Percentiles rank a stretch among this genome's conserved stretches.
These are phyloP conservation scores for Yarrowia yakushimensis DNA, from an alignment of 805 yeast genomes.

Conservation along the genomic window DNA sequence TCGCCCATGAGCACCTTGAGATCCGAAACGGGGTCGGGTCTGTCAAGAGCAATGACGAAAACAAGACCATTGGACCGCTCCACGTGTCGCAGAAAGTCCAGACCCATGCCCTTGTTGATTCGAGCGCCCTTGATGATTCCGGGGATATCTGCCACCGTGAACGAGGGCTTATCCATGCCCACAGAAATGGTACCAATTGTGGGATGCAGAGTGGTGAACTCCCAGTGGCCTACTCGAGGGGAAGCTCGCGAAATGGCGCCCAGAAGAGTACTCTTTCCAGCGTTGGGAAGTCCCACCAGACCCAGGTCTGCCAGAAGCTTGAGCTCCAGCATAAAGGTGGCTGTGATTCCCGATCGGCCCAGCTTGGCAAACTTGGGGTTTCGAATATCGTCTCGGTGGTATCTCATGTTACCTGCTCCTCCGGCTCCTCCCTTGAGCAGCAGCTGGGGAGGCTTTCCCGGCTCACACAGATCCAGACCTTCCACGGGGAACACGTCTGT, in stretches of 20 bases:
- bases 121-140: constrained; percentile 88
- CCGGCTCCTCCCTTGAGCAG: constrained; percentile 84
- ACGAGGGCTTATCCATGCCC: constrained; percentile 51
- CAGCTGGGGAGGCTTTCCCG: constrained; percentile 58
- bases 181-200: constrained; percentile 80
- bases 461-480: constrained; percentile 70
- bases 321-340: constrained; percentile 72
- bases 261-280: constrained; percentile 88
- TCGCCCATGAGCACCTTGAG: constrained; percentile 62
- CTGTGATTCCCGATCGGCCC: constrained; percentile 69
- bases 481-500: constrained; percentile 71
- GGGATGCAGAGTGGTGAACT: constrained; percentile 90
- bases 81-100: constrained; percentile 85
- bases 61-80: constrained; percentile 89
- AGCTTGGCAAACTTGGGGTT: constrained; percentile 84
- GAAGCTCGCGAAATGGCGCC: constrained; percentile 84
- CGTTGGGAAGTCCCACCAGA: constrained; percentile 91
- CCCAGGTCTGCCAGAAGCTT: constrained; percentile 91
- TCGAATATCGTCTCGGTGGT: constrained; percentile 73
- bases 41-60: constrained; percentile 77
- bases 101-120: constrained; percentile 84
- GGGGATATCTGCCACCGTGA: constrained; percentile 96
- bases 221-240: constrained; percentile 95
- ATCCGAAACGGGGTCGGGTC: constrained; percentile 61
- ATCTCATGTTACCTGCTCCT: constrained; percentile 96